Percentiles rank a stretch among this genome's conserved stretches.
These are phyloP conservation scores for Zopfia rhizophila DNA, from an alignment of 2,329 filamentous ascomycete species.

Conservation along the genomic window DNA sequence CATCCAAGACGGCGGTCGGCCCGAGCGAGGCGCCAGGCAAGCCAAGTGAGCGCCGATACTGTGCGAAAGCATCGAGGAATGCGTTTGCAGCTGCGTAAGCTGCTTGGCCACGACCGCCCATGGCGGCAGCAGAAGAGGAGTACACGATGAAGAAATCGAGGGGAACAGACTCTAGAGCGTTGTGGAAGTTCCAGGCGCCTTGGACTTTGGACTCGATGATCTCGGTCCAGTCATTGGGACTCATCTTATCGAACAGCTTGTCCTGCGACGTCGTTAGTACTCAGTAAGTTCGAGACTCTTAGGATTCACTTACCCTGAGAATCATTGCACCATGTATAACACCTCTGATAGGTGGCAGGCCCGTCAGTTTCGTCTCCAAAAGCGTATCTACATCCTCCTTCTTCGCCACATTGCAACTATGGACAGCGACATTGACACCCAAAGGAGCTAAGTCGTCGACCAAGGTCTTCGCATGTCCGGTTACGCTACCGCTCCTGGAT, in stretches of 20 bases:
- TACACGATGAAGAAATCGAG: conserved; percentile 55
- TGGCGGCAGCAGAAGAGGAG: conserved; percentile 40
- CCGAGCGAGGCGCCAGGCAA: conserved; percentile 34
- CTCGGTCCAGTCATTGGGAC: conserved; percentile 24
- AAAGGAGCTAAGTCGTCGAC: conserved; percentile 23
- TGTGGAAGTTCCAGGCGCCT: conserved; percentile 30
- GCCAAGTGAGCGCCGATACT: conserved; percentile 30
- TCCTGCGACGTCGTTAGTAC: conserved; percentile 20
- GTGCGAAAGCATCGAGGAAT: conserved; percentile 41
- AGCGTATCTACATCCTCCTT: conserved; percentile 21
- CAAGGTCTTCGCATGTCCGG: conserved; percentile 22
- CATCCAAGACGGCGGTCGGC: conserved; percentile 38
- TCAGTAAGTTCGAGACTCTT: background rate
- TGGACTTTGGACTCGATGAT: conserved; percentile 32
- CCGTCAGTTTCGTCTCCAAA: conserved; percentile 12
- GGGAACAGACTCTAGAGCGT: conserved; percentile 10
- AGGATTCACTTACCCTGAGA: conserved; percentile 25
- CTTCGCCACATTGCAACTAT: conserved; percentile 30
- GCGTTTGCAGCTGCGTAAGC: conserved; percentile 60
- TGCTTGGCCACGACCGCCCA: conserved; percentile 51
- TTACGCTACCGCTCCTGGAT: conserved; percentile 29
- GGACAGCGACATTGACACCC: conserved; percentile 27
- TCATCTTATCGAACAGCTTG: conserved; percentile 34
- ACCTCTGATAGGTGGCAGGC: conserved; percentile 37
- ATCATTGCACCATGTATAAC: conserved; percentile 42